Conservation (phyloP, 345 rosid species). For the Aquilaria malaccensis region DNA sequence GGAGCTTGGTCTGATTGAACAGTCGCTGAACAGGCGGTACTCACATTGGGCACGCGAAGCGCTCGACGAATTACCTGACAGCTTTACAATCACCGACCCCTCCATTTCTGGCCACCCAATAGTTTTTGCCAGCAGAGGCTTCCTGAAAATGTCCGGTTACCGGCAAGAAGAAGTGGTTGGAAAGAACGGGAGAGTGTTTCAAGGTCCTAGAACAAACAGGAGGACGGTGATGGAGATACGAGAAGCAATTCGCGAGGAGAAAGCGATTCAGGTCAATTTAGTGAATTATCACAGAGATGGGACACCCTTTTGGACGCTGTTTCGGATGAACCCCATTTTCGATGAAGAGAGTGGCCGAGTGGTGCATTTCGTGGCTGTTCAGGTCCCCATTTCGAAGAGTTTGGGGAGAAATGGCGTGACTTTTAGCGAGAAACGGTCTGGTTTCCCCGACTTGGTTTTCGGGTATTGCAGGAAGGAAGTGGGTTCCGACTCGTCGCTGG, state of each 20-base stretch:
- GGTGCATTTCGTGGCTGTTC: constrained; percentile 74
- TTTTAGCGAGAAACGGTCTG: constrained; percentile 33
- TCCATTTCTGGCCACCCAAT: constrained; percentile 78
- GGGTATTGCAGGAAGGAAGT: constrained; percentile 87
- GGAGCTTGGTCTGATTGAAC: constrained; percentile 40
- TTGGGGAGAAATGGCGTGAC: constrained; percentile 25
- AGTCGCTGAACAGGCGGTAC: constrained; percentile 45
- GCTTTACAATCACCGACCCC: constrained; percentile 89
- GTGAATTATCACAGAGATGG: constrained; percentile 87
- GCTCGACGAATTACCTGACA: constrained; percentile 66
- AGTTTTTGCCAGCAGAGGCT: constrained; percentile 75
- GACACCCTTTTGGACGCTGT: constrained; percentile 88
- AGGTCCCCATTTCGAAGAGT: constrained; percentile 51
- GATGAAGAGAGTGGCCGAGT: constrained; percentile 52
- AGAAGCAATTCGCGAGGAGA: constrained; percentile 80
- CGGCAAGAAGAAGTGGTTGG: constrained; percentile 66
- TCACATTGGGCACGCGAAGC: constrained; percentile 49
- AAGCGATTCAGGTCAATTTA: constrained; percentile 42
- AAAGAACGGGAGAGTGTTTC: constrained; percentile 68
- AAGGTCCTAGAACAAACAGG: constrained; percentile 69
- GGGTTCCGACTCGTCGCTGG: constrained; percentile 41
- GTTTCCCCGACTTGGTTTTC: constrained; percentile 30
- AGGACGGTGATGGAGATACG: constrained; percentile 75
- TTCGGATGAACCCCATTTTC: constrained; percentile 69
- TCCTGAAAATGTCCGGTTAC: constrained; percentile 72